Conservation (phyloP, 1,284 basidiomycete genomes). For the Marasmius fiardii region DNA sequence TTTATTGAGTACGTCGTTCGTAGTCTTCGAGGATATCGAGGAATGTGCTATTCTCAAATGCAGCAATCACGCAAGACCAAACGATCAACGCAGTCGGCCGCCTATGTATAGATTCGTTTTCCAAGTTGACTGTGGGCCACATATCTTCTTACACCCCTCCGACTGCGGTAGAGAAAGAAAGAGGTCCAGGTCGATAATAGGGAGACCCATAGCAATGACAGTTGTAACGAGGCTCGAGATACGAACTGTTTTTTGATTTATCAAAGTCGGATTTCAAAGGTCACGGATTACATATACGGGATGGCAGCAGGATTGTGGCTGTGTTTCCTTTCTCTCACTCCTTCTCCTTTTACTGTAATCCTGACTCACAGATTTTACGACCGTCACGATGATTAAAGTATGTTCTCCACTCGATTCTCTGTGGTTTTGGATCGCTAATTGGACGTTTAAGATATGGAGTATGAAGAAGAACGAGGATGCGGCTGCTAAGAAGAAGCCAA, state of each 20-base stretch:
- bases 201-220: slow-evolving; percentile 46
- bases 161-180: slow-evolving; percentile 54
- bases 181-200: slow-evolving; percentile 75
- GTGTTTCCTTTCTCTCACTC: not conserved
- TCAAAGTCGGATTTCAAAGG: too few species aligned
- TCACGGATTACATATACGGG: too few species aligned
- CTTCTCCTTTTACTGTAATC: not conserved
- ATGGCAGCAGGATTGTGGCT: not conserved
- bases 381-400: slow-evolving; percentile 57
- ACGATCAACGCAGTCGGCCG: slow-evolving; percentile 77
- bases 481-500: slow-evolving; percentile 92
- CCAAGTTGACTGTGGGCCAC: not conserved
- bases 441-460: slow-evolving; percentile 78
- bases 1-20: slow-evolving; percentile 49
- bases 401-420: not conserved
- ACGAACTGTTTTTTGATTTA: too few species aligned
- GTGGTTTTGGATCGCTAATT: not conserved
- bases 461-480: slow-evolving; percentile 98
- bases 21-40: slow-evolving; percentile 86
- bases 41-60: slow-evolving; percentile 75
- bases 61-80: slow-evolving; percentile 80
- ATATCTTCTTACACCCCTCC: slow-evolving; percentile 67
- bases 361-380: slow-evolving; percentile 24
- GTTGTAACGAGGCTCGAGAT: too few species aligned
- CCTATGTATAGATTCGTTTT: slow-evolving; percentile 35